These are phyloP conservation scores for Geotrichum klebahnii DNA, from an alignment of 1,139 yeast genomes.

Conservation along the genomic window DNA sequence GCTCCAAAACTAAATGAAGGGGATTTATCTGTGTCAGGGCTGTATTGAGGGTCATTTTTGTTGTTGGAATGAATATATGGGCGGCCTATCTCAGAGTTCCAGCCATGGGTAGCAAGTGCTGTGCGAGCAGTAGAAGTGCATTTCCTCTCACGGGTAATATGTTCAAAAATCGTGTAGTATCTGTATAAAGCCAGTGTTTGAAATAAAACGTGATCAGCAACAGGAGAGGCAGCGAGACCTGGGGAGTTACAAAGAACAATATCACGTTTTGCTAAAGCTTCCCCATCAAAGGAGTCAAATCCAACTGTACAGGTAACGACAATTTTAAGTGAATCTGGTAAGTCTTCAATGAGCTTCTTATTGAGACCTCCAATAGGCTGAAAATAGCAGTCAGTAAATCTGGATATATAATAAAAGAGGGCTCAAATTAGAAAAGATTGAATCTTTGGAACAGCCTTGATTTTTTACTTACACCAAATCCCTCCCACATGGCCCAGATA, in stretches of 20 bases:
- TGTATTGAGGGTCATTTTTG: conserved; percentile 40
- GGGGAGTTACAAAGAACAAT: conserved; percentile 58
- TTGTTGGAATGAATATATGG: conserved; percentile 40
- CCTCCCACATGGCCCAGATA: conserved; percentile 28
- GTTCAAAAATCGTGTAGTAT: conserved; percentile 51
- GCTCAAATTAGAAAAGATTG: not conserved
- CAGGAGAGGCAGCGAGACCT: conserved; percentile 57
- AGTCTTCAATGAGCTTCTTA: conserved; percentile 45
- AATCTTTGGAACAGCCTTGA: not conserved
- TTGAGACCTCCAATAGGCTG: conserved; percentile 29
- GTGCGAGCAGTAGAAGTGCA: conserved; percentile 47
- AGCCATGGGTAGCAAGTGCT: conserved; percentile 22
- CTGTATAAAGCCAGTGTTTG: conserved; percentile 61
- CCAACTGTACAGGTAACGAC: conserved; percentile 72
- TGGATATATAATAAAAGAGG: not conserved
- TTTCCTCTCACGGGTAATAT: conserved; percentile 41
- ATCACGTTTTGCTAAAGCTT: conserved; percentile 42
- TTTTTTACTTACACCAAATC: conserved; percentile 24
- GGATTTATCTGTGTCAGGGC: conserved; percentile 27
- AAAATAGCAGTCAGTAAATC: too few relatives aligned
- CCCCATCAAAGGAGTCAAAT: conserved; percentile 55
- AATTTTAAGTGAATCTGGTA: conserved; percentile 53
- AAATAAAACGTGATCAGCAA: conserved; percentile 70
- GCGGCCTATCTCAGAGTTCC: conserved; percentile 29
- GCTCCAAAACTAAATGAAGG: conserved; percentile 39